Base-by-base conservation (phyloP, 495 filamentous ascomycete genomes). In the Talaromyces ruber region DNA sequence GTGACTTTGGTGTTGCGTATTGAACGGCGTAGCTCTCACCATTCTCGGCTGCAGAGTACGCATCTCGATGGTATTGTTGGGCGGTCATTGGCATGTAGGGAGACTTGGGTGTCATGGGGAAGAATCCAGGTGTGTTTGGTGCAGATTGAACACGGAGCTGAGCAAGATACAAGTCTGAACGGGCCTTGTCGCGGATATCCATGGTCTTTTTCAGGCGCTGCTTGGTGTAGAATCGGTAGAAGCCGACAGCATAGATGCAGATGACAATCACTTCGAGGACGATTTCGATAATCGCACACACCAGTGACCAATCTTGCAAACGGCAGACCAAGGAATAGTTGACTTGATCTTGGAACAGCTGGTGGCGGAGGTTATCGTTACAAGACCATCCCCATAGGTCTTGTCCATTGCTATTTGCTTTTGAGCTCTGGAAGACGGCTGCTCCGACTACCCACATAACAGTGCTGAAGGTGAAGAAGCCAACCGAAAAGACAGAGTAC, bases 341-440 rank as follows among this genome's bases (percentile, higher is more conserved):
- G 63, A 99, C 82, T 57, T 91, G 85, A 25, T 91, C 74, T 62
- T 84, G 71, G 72, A 91, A 97, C 24, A 95, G 73, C 62, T 89
- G 72, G 43, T 86, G 73, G 57, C 94, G 84, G 54, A 84, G 87
- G 70, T 97, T 98, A 64, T 96, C 82, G 28, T 91, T 89, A 70
- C 94, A 99, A 3, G 90, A 82, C 94, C 94, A 99, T 28, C 92
- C 93, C 94, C 94, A 99, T 68, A 99, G 80, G 71, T 98, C 94
- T 67, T 97, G 81, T 61, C 85, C 87, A 43, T 84, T 75, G 66
- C 86, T 87, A 69, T 84, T 87, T 64, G 82, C 77, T 68, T 89
- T 88, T 37, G 83, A 84, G 67, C 86, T 82, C 70, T 97, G 88
- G 64, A 97, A 84, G 63, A 97, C 79, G 58, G 87, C 93, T 7